These are phyloP conservation scores for Geoglossum glabrum DNA, from an alignment of 495 filamentous ascomycete species.

Conservation along the genomic window DNA sequence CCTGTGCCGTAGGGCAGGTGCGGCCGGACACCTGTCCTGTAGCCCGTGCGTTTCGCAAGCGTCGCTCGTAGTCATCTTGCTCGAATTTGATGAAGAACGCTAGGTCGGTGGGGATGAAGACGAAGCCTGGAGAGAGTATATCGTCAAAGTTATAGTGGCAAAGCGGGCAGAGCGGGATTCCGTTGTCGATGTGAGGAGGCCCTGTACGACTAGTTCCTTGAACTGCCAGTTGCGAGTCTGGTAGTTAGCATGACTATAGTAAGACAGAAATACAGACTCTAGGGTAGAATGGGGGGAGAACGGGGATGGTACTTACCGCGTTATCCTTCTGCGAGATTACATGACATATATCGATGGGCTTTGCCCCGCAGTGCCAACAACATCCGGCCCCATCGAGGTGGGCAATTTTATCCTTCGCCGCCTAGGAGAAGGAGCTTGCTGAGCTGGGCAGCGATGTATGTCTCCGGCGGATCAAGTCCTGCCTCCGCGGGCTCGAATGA, in stretches of 20 bases:
- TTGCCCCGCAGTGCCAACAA: constrained; percentile 7
- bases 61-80: constrained; percentile 5
- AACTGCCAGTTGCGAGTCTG: constrained; percentile 1
- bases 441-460: not conserved
- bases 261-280: not conserved
- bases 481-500: not conserved
- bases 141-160: constrained; percentile 8
- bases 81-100: constrained; percentile 9
- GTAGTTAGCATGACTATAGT: not conserved
- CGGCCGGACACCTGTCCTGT: not conserved
- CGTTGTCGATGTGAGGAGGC: constrained; percentile 7
- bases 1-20: constrained; percentile 5
- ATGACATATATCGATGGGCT: constrained; percentile 7
- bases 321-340: constrained; percentile 6
- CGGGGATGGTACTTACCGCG: constrained; percentile 3
- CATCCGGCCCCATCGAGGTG: constrained; percentile 13
- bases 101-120: constrained; percentile 7
- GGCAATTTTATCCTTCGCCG: constrained; percentile 7
- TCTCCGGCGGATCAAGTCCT: not conserved
- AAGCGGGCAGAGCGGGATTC: constrained; percentile 7
- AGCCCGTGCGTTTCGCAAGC: not conserved
- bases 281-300: constrained; percentile 2
- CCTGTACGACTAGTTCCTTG: constrained; percentile 1
- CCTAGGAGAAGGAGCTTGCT: not conserved
- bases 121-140: constrained; percentile 4